A percentile compares a stretch with the other conserved stretches of the same genome.
Conservation (phyloP, 805 yeast species). For the Lipomyces starkeyi region DNA sequence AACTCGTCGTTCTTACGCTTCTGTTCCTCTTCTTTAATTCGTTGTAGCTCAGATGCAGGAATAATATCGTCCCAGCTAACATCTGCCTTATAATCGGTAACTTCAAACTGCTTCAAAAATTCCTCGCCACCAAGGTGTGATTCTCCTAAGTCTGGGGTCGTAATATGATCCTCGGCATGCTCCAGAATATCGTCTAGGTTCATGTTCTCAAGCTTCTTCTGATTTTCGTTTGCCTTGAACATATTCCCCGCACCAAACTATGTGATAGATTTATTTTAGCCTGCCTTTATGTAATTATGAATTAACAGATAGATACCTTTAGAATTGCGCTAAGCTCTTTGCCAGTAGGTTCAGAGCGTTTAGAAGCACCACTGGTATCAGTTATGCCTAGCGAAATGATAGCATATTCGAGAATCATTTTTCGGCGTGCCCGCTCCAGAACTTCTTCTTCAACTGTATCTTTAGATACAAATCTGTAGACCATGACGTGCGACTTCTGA, state of each 20-base stretch:
- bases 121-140: constrained; percentile 99
- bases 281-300: neutral
- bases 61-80: constrained; percentile 99
- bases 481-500: constrained; percentile 98
- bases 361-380: constrained; percentile 61
- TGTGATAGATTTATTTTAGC: neutral
- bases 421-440: constrained; percentile 92
- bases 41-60: constrained; percentile 89
- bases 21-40: constrained; percentile 89
- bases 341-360: constrained; percentile 75
- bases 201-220: constrained; percentile 91
- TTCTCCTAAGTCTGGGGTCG: constrained; percentile 95
- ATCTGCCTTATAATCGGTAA: constrained; percentile 92
- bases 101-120: constrained; percentile 94
- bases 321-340: constrained; percentile 90
- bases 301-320: constrained; percentile 49
- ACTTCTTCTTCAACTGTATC: constrained; percentile 99
- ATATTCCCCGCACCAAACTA: constrained; percentile 95
- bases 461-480: constrained; percentile 94
- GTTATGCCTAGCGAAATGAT: constrained; percentile 95
- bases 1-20: constrained; percentile 83
- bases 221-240: constrained; percentile 96
- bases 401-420: constrained; percentile 98
- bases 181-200: constrained; percentile 93
- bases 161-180: constrained; percentile 96